These are phyloP conservation scores for Dryas integrifolia DNA, from an alignment of 331 rosid genomes.

Conservation along the genomic window DNA sequence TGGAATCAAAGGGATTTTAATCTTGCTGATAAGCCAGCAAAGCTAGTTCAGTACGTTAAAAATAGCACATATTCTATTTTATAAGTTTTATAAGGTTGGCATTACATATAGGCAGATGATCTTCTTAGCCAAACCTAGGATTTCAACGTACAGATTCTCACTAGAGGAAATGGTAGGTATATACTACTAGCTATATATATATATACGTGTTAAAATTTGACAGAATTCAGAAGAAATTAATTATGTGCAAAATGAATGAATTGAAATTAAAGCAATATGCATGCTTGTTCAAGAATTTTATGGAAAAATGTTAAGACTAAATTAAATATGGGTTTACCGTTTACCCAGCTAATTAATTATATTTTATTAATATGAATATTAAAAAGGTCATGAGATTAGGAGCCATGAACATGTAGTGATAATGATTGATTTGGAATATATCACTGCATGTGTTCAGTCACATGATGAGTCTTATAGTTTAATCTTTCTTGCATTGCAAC, in stretches of 20 bases:
- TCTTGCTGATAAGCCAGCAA: constrained; percentile 55
- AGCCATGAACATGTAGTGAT: constrained; percentile 29
- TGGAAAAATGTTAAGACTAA: background rate
- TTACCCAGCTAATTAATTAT: background rate
- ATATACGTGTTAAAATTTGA: background rate
- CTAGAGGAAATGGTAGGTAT: background rate
- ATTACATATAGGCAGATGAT: background rate
- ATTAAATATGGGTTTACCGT: too few species aligned
- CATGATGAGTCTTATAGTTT: constrained; percentile 31
- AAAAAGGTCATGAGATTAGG: constrained; percentile 10
- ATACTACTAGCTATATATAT: background rate
- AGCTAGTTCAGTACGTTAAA: constrained; percentile 17
- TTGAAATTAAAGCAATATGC: too few species aligned
- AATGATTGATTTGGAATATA: constrained; percentile 29
- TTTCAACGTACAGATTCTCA: constrained; percentile 15
- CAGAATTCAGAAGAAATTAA: background rate
- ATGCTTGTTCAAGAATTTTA: background rate
- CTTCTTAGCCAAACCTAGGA: constrained; percentile 23
- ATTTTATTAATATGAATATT: background rate
- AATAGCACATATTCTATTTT: background rate
- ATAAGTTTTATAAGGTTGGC: constrained; percentile 9
- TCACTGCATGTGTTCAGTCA: constrained; percentile 42
- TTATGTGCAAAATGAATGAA: background rate
- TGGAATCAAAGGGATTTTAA: constrained; percentile 32
- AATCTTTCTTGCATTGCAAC: constrained; percentile 24